Percentiles rank a stretch among this genome's conserved stretches.
phyloP scores from a whole-genome alignment of 2,329 filamentous ascomycete species.

The Sporothrix inflata region DNA sequence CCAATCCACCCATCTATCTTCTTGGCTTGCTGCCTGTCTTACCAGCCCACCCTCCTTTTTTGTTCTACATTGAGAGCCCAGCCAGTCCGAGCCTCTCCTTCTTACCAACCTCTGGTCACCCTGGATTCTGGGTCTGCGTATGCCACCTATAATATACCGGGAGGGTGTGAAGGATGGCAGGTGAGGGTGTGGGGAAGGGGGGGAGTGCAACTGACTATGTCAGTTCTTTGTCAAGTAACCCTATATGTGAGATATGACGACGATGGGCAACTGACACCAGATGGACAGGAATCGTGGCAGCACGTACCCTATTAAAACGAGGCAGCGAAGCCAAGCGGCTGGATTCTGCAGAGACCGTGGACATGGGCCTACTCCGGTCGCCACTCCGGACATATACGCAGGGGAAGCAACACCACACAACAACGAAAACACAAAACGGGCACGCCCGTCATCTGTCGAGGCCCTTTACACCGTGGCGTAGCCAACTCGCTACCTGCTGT shows the following conservation, averaged over 20 bases:
- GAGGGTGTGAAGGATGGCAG: not conserved
- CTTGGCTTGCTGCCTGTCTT: not conserved
- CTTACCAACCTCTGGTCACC: not conserved
- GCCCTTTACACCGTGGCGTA: not conserved
- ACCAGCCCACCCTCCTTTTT: not conserved
- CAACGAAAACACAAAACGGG: not conserved
- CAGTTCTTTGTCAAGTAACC: not conserved
- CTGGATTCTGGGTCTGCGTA: slow-evolving; percentile 14
- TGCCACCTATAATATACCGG: not conserved
- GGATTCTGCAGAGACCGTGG: not conserved
- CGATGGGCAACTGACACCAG: not conserved
- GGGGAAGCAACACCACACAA: not conserved
- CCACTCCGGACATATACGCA: slow-evolving; percentile 5
- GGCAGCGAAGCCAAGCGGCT: not conserved
- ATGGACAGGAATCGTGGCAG: not conserved
- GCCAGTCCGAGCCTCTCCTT: not conserved
- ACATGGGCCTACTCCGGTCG: slow-evolving; percentile 10
- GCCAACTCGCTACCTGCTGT: not conserved
- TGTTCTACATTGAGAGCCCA: not conserved
- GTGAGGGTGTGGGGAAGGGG: not conserved
- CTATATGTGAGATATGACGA: not conserved
- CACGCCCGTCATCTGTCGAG: not conserved
- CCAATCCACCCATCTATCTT: not conserved
- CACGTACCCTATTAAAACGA: not conserved
- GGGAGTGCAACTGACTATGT: not conserved